Conservation (phyloP, 176 grass and related monocot genomes). For the Oryza meyeriana region DNA sequence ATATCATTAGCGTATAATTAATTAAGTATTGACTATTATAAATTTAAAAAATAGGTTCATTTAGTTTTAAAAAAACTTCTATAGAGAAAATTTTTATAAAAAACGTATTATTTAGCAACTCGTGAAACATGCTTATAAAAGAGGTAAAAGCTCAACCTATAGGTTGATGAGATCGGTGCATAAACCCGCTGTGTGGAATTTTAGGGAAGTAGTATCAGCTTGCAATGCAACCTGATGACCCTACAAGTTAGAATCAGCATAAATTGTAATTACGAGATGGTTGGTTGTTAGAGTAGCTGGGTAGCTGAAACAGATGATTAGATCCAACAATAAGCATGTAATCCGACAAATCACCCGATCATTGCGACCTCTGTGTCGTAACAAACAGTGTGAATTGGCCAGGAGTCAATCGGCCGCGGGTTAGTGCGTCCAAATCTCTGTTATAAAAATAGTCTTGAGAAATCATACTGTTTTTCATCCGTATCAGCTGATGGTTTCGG, state of each 20-base stretch:
- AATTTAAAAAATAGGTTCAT: too few species aligned
- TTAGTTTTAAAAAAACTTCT: too few species aligned
- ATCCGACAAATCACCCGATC: conserved; percentile 5
- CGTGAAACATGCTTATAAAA: too few species aligned
- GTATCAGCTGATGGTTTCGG: background rate
- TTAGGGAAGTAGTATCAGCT: background rate
- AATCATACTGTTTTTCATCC: background rate
- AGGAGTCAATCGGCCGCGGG: background rate
- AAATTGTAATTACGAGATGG: background rate
- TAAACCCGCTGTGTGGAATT: background rate
- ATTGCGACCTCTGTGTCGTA: background rate
- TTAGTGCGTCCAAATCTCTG: background rate
- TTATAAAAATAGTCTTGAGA: background rate
- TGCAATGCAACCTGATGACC: background rate
- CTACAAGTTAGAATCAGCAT: background rate
- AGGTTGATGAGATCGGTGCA: background rate
- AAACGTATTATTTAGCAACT: too few species aligned
- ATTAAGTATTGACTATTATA: too few species aligned
- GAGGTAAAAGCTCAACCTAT: too few species aligned
- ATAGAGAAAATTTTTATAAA: too few species aligned
- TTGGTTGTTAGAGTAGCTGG: conserved; percentile 10
- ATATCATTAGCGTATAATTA: too few species aligned
- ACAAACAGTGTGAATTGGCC: background rate
- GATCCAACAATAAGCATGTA: background rate
- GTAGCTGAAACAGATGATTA: conserved; percentile 1